These are phyloP conservation scores for Stemphylium beticola DNA, from an alignment of 2,329 filamentous ascomycete species.

Conservation along the genomic window DNA sequence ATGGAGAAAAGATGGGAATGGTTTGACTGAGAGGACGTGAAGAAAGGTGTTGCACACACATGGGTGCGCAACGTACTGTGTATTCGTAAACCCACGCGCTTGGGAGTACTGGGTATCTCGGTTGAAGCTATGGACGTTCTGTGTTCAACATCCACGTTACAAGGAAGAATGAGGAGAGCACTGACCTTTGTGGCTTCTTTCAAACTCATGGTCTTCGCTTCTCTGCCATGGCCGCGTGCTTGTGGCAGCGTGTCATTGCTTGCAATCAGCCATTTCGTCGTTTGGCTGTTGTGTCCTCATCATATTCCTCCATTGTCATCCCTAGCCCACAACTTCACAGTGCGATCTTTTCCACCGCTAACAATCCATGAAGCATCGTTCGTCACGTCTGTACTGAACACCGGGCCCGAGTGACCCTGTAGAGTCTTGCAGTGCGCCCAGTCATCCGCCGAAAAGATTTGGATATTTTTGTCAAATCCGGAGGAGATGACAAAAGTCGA, in stretches of 20 bases:
- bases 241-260: neutral
- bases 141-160: conserved; percentile 16
- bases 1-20: conserved; percentile 2
- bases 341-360: conserved; percentile 91
- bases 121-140: conserved; percentile 20
- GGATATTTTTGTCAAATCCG: conserved; percentile 94
- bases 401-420: conserved; percentile 88
- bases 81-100: conserved; percentile 12
- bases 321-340: conserved; percentile 93
- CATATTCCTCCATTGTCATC: conserved; percentile 58
- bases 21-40: conserved; percentile 1
- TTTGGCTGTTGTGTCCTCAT: conserved; percentile 22
- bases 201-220: conserved; percentile 8
- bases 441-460: conserved; percentile 94
- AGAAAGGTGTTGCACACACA: neutral
- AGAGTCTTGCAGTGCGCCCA: conserved; percentile 89
- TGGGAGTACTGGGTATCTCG: conserved; percentile 25
- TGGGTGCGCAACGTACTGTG: conserved; percentile 9
- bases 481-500: conserved; percentile 90
- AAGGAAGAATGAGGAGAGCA: conserved; percentile 14
- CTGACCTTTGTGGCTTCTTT: conserved; percentile 17
- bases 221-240: neutral
- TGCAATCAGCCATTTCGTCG: neutral
- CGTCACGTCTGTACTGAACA: conserved; percentile 88
- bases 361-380: conserved; percentile 89